Percentiles rank a stretch among this genome's conserved stretches.
phyloP scores from a whole-genome alignment of 2,329 filamentous ascomycete species.

The Arachnopeziza araneosa region DNA sequence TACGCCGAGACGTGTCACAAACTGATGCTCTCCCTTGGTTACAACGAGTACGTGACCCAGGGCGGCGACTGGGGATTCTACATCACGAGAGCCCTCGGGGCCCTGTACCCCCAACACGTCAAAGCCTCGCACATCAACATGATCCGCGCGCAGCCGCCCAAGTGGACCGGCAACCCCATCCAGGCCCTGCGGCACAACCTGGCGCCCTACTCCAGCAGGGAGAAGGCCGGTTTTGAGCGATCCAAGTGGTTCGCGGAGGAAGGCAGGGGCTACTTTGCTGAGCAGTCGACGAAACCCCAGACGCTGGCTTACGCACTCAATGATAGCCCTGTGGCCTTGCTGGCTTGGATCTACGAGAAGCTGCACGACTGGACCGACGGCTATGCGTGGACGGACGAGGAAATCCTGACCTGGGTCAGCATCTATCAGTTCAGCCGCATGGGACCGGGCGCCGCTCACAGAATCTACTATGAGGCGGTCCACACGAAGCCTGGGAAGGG shows the following conservation, averaged over 20 bases:
- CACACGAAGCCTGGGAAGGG: slow-evolving; percentile 34
- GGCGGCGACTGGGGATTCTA: slow-evolving; percentile 68
- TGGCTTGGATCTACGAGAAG: slow-evolving; percentile 81
- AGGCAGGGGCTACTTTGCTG: slow-evolving; percentile 48
- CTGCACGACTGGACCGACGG: slow-evolving; percentile 69
- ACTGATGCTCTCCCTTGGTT: slow-evolving; percentile 64
- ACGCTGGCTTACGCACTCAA: slow-evolving; percentile 65
- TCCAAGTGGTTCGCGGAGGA: slow-evolving; percentile 53
- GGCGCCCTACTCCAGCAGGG: slow-evolving; percentile 46
- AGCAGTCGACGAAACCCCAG: slow-evolving; percentile 64
- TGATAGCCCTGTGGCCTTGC: slow-evolving; percentile 63
- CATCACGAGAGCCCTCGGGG: slow-evolving; percentile 57
- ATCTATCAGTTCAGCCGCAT: slow-evolving; percentile 68
- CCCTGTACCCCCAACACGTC: slow-evolving; percentile 51
- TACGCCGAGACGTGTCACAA: slow-evolving; percentile 62
- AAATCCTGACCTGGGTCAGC: slow-evolving; percentile 68
- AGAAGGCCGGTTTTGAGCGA: slow-evolving; percentile 42
- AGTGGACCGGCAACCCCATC: slow-evolving; percentile 46
- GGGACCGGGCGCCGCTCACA: slow-evolving; percentile 59
- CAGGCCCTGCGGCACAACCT: slow-evolving; percentile 52
- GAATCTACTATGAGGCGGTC: slow-evolving; percentile 67
- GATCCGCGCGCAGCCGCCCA: slow-evolving; percentile 42
- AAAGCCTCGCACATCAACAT: slow-evolving; percentile 60
- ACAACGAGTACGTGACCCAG: slow-evolving; percentile 55
- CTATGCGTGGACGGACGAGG: slow-evolving; percentile 70